Evolutionary conservation across 805 yeast species (phyloP), one percentile per base, ranked within the genome.

Genomic region (Candida nonsorbophila): DNA sequence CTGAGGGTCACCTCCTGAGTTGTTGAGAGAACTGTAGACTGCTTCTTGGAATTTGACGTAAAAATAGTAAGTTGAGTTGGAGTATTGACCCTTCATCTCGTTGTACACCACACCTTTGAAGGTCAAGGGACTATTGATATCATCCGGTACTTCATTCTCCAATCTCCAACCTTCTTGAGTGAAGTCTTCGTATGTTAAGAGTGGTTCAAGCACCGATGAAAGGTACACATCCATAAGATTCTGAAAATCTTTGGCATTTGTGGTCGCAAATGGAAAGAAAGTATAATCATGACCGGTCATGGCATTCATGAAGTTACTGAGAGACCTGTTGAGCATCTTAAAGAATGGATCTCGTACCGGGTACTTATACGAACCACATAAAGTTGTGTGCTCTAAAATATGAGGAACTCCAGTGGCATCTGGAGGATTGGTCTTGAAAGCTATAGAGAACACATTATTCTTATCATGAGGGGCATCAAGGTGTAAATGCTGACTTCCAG

Each of bases 241-340:
- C 18, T 70, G 69, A 53, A 72, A 92, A 52, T 92, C 98, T 31
- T 73, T 74, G 24, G 57, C 53, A 55, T 92, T 92, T 7, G 97
- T 90, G 2, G 98, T 92, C 16, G 97, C 84, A 64, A 92, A 92
- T 4, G 98, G 98, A 47, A 84, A 92, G 55, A 78, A 88, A 0
- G 98, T 92, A 50, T 87, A 88, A 56, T 92, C 97, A 44, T 84
- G 88, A 14, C 95, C 98, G 0, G 98, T 92, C 96, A 92, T 85
- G 6, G 98, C 98, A 53, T 92, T 92, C 98, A 92, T 92, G 57
- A 87, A 92, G 53, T 86, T 92, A 19, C 96, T 79, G 46, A 92
- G 62, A n/a, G 97, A 86, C 40, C 97, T 63, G 53, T 87, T 90
- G 35, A 90, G 67, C 98, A 92, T 92, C 53, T 90, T 90, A 72